Evolutionary conservation across 495 filamentous ascomycete species (phyloP), one percentile per base, ranked within the genome.

Genomic region (Tuber melanosporum): DNA sequence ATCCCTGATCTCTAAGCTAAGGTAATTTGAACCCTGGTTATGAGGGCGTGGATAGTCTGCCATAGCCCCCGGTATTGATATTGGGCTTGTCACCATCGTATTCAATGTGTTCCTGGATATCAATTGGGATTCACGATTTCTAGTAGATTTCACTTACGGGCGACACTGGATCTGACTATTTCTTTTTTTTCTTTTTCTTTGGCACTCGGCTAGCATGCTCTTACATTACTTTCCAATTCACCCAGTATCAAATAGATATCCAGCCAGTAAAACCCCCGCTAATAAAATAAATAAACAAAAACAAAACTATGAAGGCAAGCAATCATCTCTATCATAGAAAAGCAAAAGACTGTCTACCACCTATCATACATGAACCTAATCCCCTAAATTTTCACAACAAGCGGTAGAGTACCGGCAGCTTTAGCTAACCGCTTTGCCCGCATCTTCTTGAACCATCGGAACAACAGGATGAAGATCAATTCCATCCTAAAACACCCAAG

Each of bases 401-500:
- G 85, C 57, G 57, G 57, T 36, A 66, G 15, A 47, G 84, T 81
- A 70, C 87, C 88, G 3, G 88, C 86, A 77, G 87, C 90, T 46
- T 85, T 85, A 41, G 88, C 86, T 15, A 98, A 86, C 84, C 92
- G 91, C 79, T 92, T 87, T 62, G 89, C 88, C 82, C 89, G 89
- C 72, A 98, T 76, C 80, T 90, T 90, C 72, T 89, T 88, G 76
- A 97, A 74, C 81, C 93, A 95, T 75, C 91, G 89, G 85, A 97
- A 94, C 36, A 99, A 88, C 32, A 97, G 84, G 79, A 98, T 86
- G 85, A 98, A 98, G 22, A 93, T 79, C 72, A 99, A 87, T 85
- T 98, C 95, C 87, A 98, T 92, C 75, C 94, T 96, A 80, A 14
- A 15, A 45, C 57, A 41, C 72, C 77, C 19, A 20, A 46, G 72